Evolutionary conservation across 345 rosid genomes (phyloP), one percentile per base, ranked within the genome.

Genomic region (Schrenkiella parvula): DNA sequence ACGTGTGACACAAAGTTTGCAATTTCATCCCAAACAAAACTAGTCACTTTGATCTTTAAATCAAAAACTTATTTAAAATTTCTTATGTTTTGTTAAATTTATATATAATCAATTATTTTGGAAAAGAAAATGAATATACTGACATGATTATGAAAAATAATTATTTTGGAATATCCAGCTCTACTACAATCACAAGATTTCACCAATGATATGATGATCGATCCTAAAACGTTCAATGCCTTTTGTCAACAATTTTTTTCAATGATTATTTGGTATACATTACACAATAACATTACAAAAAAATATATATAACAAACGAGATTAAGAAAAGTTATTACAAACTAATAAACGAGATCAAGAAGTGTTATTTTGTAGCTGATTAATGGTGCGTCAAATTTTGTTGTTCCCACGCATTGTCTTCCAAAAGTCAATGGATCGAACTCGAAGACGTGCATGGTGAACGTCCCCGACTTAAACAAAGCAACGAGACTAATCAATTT

Each of bases 361-460:
- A 52, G 29, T 48, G 31, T 41, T 28, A 39, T 26, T 3, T 6
- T 39, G 53, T 18, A 25, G 19, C 2, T 28, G 6, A 13, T 15
- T 11, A 53, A 42, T 54, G n/a, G 13, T 58, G 12, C 57, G 48
- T 39, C 22, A 51, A 21, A 51, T 14, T 32, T 64, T 63, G 54
- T 26, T 34, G 57, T 70, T 58, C 23, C 11, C 48, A 34, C 55
- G 44, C 29, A 4, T 59, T 71, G 35, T 63, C 70, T 72, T 56
- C 59, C 21, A 46, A 65, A 73, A 57, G 72, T 73, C 78, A 73
- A 56, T 13, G 59, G 5, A 42, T 41, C 23, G 2, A 63, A 72
- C 52, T 57, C 43, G 26, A 66, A 56, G 78, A 66, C 78, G 78
- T 74, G 73, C 73, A 66, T 74, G 72, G 67, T 38, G 44, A 37